Percentiles rank a stretch among this genome's conserved stretches.
phyloP scores from a whole-genome alignment of 2,329 filamentous ascomycete species.

The Cryphonectria parasitica region DNA sequence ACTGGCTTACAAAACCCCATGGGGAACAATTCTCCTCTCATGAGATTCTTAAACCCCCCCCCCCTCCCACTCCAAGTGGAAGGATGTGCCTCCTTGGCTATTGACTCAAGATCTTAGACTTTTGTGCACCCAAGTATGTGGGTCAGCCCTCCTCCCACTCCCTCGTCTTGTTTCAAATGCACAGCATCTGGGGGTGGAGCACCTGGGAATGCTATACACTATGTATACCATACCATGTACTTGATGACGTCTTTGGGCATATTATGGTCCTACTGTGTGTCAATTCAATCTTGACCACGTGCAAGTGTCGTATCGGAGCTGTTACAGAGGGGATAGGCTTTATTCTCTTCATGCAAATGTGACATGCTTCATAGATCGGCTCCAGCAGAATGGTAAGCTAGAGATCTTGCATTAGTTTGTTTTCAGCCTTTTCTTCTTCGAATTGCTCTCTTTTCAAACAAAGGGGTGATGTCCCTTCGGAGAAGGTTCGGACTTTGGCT shows the following conservation, averaged over 20 bases:
- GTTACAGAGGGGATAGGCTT: background rate
- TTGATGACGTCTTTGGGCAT: background rate
- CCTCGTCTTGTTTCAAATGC: background rate
- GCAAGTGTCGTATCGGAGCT: background rate
- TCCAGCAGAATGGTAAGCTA: constrained; percentile 16
- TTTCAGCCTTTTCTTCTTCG: background rate
- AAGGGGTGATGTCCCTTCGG: background rate
- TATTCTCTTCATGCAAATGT: background rate
- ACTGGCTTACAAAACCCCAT: background rate
- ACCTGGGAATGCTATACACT: background rate
- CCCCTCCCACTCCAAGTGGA: too few species aligned
- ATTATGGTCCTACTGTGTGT: too few species aligned
- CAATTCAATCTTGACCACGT: background rate
- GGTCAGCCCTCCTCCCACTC: background rate
- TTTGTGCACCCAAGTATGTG: background rate
- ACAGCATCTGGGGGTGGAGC: background rate
- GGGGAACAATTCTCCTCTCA: background rate
- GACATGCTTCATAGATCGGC: background rate
- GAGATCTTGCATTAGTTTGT: constrained; percentile 2
- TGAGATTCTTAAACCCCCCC: too few species aligned
- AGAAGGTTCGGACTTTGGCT: background rate
- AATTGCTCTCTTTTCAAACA: background rate
- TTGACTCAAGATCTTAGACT: too few species aligned
- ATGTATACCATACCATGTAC: background rate
- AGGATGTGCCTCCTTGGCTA: background rate